Conservation (phyloP, 2,329 filamentous ascomycete species). For the Chrysosporium queenslandicum region DNA sequence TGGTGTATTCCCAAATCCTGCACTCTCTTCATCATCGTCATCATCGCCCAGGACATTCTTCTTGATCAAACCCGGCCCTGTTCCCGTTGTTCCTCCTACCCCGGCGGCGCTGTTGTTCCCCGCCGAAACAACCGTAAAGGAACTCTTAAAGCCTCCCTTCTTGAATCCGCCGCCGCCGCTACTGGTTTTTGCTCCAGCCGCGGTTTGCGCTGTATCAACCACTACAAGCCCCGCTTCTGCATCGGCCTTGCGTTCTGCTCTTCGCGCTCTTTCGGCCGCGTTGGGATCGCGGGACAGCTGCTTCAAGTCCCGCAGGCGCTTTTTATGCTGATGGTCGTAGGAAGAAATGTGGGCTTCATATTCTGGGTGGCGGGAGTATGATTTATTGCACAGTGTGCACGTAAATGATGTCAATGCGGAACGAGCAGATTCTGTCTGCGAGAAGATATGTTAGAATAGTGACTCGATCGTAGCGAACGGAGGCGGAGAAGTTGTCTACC, state of each 20-base stretch:
- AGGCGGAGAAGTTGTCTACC: conserved; percentile 22
- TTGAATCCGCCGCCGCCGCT: conserved; percentile 49
- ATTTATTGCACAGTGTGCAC: conserved; percentile 81
- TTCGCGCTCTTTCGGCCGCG: conserved; percentile 35
- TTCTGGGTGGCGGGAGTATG: conserved; percentile 89
- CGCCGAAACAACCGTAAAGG: conserved; percentile 51
- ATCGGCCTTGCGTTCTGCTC: conserved; percentile 36
- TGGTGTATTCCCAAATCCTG: conserved; percentile 18
- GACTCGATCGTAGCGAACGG: no score
- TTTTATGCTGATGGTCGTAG: conserved; percentile 93
- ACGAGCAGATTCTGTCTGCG: conserved; percentile 53
- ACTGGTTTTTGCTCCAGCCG: conserved; percentile 18
- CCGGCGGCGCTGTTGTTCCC: conserved; percentile 17
- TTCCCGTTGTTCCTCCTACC: conserved; percentile 14
- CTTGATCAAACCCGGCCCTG: conserved; percentile 22
- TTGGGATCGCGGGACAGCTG: conserved; percentile 37
- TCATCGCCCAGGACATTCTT: conserved; percentile 37
- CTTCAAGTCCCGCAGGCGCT: conserved; percentile 45
- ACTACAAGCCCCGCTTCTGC: conserved; percentile 34
- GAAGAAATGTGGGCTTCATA: conserved; percentile 89
- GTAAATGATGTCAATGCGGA: conserved; percentile 73
- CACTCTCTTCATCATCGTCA: conserved; percentile 27
- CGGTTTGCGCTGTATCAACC: conserved; percentile 26
- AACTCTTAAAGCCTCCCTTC: conserved; percentile 73
- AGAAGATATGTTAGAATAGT: not conserved